phyloP scores from a whole-genome alignment of 768 basidiomycete genomes.

The Leccinum pellstonianum region DNA sequence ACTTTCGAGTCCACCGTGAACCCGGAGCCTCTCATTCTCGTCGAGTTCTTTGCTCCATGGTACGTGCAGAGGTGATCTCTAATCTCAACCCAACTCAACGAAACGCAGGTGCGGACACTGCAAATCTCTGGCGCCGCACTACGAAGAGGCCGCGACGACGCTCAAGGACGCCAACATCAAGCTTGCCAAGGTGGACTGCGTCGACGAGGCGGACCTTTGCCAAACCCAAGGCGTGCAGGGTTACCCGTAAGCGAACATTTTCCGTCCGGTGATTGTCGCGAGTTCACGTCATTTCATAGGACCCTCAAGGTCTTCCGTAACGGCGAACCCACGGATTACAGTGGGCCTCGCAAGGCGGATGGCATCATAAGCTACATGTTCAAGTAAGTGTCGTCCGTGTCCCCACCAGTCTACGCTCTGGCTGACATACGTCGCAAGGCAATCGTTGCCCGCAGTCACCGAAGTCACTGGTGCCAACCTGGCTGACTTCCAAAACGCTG shows the following conservation, averaged over 20 bases:
- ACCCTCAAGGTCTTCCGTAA: slow-evolving; percentile 91
- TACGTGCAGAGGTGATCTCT: slow-evolving; percentile 25
- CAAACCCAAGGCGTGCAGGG: slow-evolving; percentile 84
- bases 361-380: slow-evolving; percentile 96
- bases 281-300: slow-evolving; percentile 26
- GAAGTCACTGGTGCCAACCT: slow-evolving; percentile 74
- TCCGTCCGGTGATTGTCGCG: background rate
- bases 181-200: slow-evolving; percentile 96
- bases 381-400: slow-evolving; percentile 58
- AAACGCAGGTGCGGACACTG: slow-evolving; percentile 87
- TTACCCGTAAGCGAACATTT: slow-evolving; percentile 71
- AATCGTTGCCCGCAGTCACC: slow-evolving; percentile 91
- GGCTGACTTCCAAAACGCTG: slow-evolving; percentile 81
- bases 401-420: background rate
- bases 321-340: slow-evolving; percentile 78
- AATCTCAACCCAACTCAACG: background rate
- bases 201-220: slow-evolving; percentile 90
- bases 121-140: slow-evolving; percentile 92
- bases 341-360: slow-evolving; percentile 89
- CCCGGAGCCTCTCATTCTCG: slow-evolving; percentile 72
- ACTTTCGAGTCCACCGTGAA: slow-evolving; percentile 68
- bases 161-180: slow-evolving; percentile 90
- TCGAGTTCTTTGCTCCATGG: slow-evolving; percentile 96
- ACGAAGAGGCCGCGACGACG: slow-evolving; percentile 89
- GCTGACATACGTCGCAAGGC: slow-evolving; percentile 43